Conservation (phyloP, 1,284 basidiomycete genomes). For the Cerrena zonata region DNA sequence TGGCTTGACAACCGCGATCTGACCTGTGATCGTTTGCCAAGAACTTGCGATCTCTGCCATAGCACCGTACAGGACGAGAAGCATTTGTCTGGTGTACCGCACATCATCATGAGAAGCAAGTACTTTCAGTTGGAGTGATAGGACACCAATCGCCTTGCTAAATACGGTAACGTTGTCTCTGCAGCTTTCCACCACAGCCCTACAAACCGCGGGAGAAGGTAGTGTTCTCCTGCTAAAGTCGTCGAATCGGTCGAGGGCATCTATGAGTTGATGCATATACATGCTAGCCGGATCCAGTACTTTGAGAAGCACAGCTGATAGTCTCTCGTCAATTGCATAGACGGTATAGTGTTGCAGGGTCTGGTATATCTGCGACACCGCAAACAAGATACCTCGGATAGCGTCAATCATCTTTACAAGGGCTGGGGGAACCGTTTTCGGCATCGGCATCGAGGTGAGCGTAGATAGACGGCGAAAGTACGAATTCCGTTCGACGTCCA, state of each 20-base stretch:
- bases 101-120: conserved; percentile 75
- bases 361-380: conserved; percentile 87
- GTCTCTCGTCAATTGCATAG: conserved; percentile 81
- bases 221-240: conserved; percentile 65
- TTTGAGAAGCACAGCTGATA: conserved; percentile 75
- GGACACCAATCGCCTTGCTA: conserved; percentile 79
- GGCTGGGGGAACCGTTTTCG: conserved; percentile 68
- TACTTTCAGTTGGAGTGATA: conserved; percentile 77
- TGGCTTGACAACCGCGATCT: conserved; percentile 67
- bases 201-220: conserved; percentile 71
- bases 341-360: conserved; percentile 85
- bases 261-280: conserved; percentile 82
- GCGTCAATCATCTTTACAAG: conserved; percentile 79
- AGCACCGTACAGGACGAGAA: conserved; percentile 86
- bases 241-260: conserved; percentile 90
- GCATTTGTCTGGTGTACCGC: conserved; percentile 82
- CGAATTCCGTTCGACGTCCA: conserved; percentile 80
- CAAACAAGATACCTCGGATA: conserved; percentile 87
- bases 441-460: conserved; percentile 62
- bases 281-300: conserved; percentile 81
- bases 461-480: conserved; percentile 88
- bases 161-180: conserved; percentile 83
- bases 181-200: conserved; percentile 77
- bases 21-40: conserved; percentile 76
- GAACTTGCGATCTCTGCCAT: conserved; percentile 83